Conservation (phyloP, 2,329 filamentous ascomycete species). For the Westerdykella ornata region DNA sequence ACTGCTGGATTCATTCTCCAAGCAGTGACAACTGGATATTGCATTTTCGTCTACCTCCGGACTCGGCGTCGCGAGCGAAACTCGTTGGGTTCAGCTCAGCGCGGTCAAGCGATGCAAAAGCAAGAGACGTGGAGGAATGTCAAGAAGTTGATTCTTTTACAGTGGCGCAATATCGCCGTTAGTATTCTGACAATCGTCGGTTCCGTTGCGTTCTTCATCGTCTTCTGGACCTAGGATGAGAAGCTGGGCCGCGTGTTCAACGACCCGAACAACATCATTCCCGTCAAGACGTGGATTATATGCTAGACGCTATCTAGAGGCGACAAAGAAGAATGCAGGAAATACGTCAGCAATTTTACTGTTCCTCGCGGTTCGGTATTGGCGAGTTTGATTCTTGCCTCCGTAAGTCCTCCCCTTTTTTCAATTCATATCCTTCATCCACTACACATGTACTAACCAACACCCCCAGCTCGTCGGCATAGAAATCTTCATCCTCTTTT, state of each 20-base stretch:
- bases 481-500: slow-evolving; percentile 31
- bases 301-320: slow-evolving; percentile 18
- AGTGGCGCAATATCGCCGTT: slow-evolving; percentile 27
- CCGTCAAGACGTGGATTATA: slow-evolving; percentile 21
- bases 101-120: slow-evolving; percentile 1
- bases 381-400: slow-evolving; percentile 19
- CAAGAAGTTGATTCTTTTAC: slow-evolving; percentile 18
- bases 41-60: slow-evolving; percentile 30
- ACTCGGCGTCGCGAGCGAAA: slow-evolving; percentile 11
- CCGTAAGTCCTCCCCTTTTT: slow-evolving; percentile 13
- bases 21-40: slow-evolving; percentile 28
- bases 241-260: slow-evolving; percentile 20
- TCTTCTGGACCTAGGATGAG: slow-evolving; percentile 24
- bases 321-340: slow-evolving; percentile 19
- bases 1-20: slow-evolving; percentile 25
- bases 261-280: slow-evolving; percentile 12
- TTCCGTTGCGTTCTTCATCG: slow-evolving; percentile 22
- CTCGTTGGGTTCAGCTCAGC: slow-evolving; percentile 3
- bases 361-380: slow-evolving; percentile 14
- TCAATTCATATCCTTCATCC: not conserved
- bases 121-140: slow-evolving; percentile 20
- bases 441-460: not conserved
- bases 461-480: slow-evolving; percentile 31
- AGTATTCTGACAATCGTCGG: slow-evolving; percentile 22
- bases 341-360: slow-evolving; percentile 20